Percentiles rank a stretch among this genome's conserved stretches.
Evolutionary conservation across 306 rosid species (phyloP).

Genomic region (Citrullus mucosospermus): DNA sequence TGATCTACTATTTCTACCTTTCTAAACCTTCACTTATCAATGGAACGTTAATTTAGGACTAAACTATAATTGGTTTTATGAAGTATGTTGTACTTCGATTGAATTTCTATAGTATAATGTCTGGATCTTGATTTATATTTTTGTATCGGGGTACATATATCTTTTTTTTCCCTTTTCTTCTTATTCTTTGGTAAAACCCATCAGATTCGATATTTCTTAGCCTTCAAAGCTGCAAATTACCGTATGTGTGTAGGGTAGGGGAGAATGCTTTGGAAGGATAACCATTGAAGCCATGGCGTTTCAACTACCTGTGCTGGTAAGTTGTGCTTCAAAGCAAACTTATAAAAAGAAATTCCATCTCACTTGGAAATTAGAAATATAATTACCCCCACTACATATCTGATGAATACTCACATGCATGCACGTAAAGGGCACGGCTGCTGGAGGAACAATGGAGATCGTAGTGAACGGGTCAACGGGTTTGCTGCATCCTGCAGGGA

Average conservation of each 20-base stretch:
- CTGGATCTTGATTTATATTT: neutral
- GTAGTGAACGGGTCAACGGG: constrained; percentile 77
- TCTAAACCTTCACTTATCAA: neutral
- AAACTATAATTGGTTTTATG: neutral
- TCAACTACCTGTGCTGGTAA: constrained; percentile 78
- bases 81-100: neutral
- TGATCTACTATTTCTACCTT: neutral
- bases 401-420: neutral
- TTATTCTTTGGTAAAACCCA: neutral
- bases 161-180: neutral
- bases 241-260: constrained; percentile 38
- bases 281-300: constrained; percentile 83
- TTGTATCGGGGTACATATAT: neutral
- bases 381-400: neutral
- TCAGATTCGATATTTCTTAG: neutral
- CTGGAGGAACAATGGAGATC: constrained; percentile 91
- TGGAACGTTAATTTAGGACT: neutral
- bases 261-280: constrained; percentile 84
- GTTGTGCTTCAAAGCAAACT: constrained; percentile 2
- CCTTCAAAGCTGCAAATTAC: neutral
- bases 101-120: neutral
- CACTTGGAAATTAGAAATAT: neutral
- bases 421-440: constrained; percentile 61
- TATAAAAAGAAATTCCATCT: neutral
- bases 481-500: constrained; percentile 63